Percentiles rank a stretch among this genome's conserved stretches.
phyloP scores from a whole-genome alignment of 2,329 filamentous ascomycete species.

The Penicillium corylophilum region DNA sequence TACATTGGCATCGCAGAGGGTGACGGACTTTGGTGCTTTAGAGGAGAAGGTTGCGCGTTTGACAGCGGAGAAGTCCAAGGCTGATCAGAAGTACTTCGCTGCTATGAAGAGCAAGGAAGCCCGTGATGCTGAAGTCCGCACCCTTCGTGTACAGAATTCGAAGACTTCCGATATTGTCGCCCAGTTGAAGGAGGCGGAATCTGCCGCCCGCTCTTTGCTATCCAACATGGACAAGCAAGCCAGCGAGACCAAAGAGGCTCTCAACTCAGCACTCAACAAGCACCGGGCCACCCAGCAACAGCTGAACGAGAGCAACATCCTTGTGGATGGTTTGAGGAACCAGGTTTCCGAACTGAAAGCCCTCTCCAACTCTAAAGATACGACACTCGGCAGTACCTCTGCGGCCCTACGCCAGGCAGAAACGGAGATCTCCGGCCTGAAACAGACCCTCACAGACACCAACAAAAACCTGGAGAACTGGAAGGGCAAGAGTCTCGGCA shows the following conservation, averaged over 20 bases:
- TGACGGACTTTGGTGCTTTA: conserved; percentile 69
- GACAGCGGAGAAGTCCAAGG: conserved; percentile 87
- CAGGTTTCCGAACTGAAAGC: conserved; percentile 76
- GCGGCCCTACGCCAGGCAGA: conserved; percentile 61
- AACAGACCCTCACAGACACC: conserved; percentile 71
- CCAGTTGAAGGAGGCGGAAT: conserved; percentile 87
- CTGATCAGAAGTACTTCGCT: conserved; percentile 96
- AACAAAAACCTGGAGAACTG: conserved; percentile 82
- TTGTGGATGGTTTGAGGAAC: conserved; percentile 68
- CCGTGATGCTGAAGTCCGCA: conserved; percentile 74
- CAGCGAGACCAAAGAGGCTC: conserved; percentile 74
- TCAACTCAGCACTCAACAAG: conserved; percentile 68
- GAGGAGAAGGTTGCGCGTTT: conserved; percentile 76
- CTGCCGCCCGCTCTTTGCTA: conserved; percentile 70
- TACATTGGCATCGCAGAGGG: conserved; percentile 79
- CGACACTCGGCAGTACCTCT: conserved; percentile 63
- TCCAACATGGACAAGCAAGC: conserved; percentile 89
- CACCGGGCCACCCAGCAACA: conserved; percentile 73
- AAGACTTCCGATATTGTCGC: conserved; percentile 93
- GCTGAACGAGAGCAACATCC: conserved; percentile 66
- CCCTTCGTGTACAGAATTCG: conserved; percentile 75
- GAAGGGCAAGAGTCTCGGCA: conserved; percentile 78
- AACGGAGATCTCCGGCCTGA: conserved; percentile 74
- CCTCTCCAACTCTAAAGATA: conserved; percentile 73
- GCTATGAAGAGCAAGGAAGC: conserved; percentile 92